These are phyloP conservation scores for Kwoniella bestiolae DNA, from an alignment of 768 basidiomycete species.

Conservation along the genomic window DNA sequence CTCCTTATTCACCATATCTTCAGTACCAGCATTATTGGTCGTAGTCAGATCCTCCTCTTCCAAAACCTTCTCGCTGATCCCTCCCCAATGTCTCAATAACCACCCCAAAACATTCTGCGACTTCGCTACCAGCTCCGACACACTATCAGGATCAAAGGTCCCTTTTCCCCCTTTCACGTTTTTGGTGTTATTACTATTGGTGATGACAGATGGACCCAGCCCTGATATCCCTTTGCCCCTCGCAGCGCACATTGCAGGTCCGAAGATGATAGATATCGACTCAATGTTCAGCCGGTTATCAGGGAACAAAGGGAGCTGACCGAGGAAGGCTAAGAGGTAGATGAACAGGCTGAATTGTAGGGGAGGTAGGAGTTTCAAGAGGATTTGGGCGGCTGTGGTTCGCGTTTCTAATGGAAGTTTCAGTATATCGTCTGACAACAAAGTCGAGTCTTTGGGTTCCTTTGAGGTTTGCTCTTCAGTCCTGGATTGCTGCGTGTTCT, in stretches of 20 bases:
- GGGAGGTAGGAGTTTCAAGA: slow-evolving; percentile 63
- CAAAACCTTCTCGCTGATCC: slow-evolving; percentile 39
- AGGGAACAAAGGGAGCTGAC: slow-evolving; percentile 63
- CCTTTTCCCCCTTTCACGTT: not conserved
- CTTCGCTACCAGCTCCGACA: slow-evolving; percentile 35
- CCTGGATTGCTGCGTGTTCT: not conserved
- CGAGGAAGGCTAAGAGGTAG: slow-evolving; percentile 74
- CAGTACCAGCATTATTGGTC: not conserved
- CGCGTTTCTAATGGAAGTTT: slow-evolving; percentile 30
- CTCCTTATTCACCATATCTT: slow-evolving; percentile 11
- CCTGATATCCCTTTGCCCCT: slow-evolving; percentile 43
- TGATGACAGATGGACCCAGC: slow-evolving; percentile 29
- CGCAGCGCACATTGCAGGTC: slow-evolving; percentile 55
- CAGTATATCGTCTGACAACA: slow-evolving; percentile 14
- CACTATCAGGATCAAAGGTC: slow-evolving; percentile 35
- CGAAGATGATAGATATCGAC: slow-evolving; percentile 63
- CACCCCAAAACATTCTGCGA: slow-evolving; percentile 40
- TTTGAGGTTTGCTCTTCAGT: not conserved
- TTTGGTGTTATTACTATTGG: not conserved
- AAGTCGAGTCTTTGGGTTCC: not conserved
- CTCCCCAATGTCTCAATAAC: slow-evolving; percentile 41
- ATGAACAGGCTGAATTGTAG: slow-evolving; percentile 72
- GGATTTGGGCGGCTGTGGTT: slow-evolving; percentile 61
- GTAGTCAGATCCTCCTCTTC: slow-evolving; percentile 22
- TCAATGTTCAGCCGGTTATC: slow-evolving; percentile 63